A percentile compares a stretch with the other conserved stretches of the same genome.
phyloP scores from a whole-genome alignment of 2,329 filamentous ascomycete species.

The Cladosporium sp. region DNA sequence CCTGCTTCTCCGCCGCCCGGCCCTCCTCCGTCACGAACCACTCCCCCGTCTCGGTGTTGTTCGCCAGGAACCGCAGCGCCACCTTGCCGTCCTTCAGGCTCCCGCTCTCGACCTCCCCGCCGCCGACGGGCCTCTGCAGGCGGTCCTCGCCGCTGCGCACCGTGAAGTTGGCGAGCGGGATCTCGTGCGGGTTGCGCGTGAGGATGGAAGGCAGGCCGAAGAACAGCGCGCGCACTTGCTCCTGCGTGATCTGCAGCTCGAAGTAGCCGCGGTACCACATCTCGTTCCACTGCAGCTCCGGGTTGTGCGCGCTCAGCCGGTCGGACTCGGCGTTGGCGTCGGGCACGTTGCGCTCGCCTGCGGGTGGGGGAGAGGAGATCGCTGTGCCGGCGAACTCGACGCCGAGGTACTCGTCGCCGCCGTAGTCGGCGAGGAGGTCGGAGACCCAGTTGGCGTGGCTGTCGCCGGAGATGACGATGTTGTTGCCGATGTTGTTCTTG shows the following conservation, averaged over 20 bases:
- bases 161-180: slow-evolving; percentile 67
- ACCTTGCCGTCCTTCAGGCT: slow-evolving; percentile 48
- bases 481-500: slow-evolving; percentile 67
- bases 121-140: slow-evolving; percentile 50
- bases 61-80: slow-evolving; percentile 27
- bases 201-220: slow-evolving; percentile 62
- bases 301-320: slow-evolving; percentile 43
- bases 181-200: slow-evolving; percentile 61
- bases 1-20: not conserved
- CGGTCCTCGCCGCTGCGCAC: slow-evolving; percentile 60
- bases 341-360: slow-evolving; percentile 50
- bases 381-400: slow-evolving; percentile 62
- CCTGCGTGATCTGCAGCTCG: slow-evolving; percentile 57
- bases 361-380: slow-evolving; percentile 57
- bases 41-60: slow-evolving; percentile 27
- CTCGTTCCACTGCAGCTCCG: slow-evolving; percentile 69
- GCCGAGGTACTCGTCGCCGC: slow-evolving; percentile 43
- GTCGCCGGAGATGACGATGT: slow-evolving; percentile 69
- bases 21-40: slow-evolving; percentile 22
- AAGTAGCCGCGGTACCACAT: slow-evolving; percentile 70
- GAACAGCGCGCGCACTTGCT: slow-evolving; percentile 60
- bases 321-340: slow-evolving; percentile 27
- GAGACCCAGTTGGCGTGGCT: slow-evolving; percentile 56
- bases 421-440: slow-evolving; percentile 42
- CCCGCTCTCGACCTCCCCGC: slow-evolving; percentile 55